Percentiles rank a stretch among this genome's conserved stretches.
Evolutionary conservation across 1,284 basidiomycete genomes (phyloP).

Genomic region (Inonotus hispidus): DNA sequence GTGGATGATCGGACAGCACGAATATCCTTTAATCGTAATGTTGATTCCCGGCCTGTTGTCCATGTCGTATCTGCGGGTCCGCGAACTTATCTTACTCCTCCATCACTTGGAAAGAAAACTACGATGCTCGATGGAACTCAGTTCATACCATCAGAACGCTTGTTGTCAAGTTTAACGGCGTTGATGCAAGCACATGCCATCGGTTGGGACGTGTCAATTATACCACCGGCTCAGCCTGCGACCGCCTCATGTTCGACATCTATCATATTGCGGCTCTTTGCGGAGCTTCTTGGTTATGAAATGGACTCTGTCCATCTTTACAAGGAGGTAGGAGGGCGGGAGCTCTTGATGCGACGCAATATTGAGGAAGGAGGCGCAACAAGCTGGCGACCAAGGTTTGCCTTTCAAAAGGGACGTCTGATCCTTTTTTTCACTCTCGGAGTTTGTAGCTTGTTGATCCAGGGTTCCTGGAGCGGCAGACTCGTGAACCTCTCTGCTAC

Average conservation of each 20-base stretch:
- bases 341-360: constrained; percentile 54
- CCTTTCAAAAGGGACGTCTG: background rate
- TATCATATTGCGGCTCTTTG: constrained; percentile 43
- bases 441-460: constrained; percentile 41
- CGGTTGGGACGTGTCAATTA: constrained; percentile 49
- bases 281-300: constrained; percentile 53
- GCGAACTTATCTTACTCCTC: constrained; percentile 33
- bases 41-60: background rate
- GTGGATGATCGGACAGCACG: constrained; percentile 34
- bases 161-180: constrained; percentile 42
- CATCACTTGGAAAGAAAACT: constrained; percentile 25
- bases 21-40: constrained; percentile 35
- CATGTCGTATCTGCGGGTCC: constrained; percentile 43
- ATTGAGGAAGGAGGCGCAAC: constrained; percentile 53
- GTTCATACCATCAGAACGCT: constrained; percentile 37
- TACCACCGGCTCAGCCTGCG: constrained; percentile 42
- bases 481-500: constrained; percentile 55
- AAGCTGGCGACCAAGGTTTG: constrained; percentile 56
- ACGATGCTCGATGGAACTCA: constrained; percentile 21
- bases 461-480: constrained; percentile 51
- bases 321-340: constrained; percentile 62
- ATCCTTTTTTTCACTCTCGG: background rate
- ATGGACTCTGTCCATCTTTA: constrained; percentile 56
- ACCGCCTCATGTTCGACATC: constrained; percentile 48
- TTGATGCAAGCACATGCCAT: constrained; percentile 47